Percentiles rank a stretch among this genome's conserved stretches.
Evolutionary conservation across 2,329 filamentous ascomycete genomes (phyloP).

Genomic region (Talaromyces sp.): DNA sequence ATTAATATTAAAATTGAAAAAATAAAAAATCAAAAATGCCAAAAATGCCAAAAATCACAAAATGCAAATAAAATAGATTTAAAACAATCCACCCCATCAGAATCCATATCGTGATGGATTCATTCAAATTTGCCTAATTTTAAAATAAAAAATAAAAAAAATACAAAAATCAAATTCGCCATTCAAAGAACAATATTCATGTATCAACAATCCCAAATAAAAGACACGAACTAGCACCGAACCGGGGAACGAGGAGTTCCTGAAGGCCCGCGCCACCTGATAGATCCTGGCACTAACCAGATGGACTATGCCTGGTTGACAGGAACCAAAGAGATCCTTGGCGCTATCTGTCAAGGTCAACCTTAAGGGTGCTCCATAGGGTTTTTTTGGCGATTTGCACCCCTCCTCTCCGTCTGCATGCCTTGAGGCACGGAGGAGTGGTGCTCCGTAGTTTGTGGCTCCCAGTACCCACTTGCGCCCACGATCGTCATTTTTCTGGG

Average conservation of each 20-base stretch:
- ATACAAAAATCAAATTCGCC: background rate
- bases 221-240: slow-evolving; percentile 7
- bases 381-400: slow-evolving; percentile 17
- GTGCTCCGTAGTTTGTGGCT: slow-evolving; percentile 26
- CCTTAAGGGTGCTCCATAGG: slow-evolving; percentile 23
- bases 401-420: slow-evolving; percentile 24
- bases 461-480: slow-evolving; percentile 24
- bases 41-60: no score
- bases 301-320: slow-evolving; percentile 20
- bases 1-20: no score
- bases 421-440: slow-evolving; percentile 17
- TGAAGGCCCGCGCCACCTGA: slow-evolving; percentile 19
- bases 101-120: no score
- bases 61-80: slow-evolving; percentile 1
- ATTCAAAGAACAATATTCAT: slow-evolving; percentile 6
- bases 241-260: slow-evolving; percentile 16
- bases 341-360: slow-evolving; percentile 28
- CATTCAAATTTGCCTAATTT: background rate
- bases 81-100: no score
- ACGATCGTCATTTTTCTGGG: slow-evolving; percentile 34
- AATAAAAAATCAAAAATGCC: no score
- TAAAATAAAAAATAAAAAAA: slow-evolving; percentile 7
- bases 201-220: background rate
- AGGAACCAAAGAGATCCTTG: slow-evolving; percentile 23
- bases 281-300: slow-evolving; percentile 22